A percentile compares a stretch with the other conserved stretches of the same genome.
These are phyloP conservation scores for Colletotrichum spinosum DNA, from an alignment of 2,329 filamentous ascomycete genomes.

Conservation along the genomic window DNA sequence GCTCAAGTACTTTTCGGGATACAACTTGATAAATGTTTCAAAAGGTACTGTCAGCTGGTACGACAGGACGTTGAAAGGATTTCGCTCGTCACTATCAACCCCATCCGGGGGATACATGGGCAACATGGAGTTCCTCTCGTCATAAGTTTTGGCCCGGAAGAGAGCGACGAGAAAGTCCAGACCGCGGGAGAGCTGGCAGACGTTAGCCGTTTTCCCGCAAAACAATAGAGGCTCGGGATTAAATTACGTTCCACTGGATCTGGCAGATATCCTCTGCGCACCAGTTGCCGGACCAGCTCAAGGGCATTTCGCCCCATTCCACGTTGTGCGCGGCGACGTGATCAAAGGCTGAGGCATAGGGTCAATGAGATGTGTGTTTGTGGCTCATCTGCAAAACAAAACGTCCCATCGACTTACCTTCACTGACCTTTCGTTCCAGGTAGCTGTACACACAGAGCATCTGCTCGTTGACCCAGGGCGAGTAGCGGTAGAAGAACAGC, in stretches of 20 bases:
- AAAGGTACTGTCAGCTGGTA: too few species aligned
- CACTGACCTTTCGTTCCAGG: background rate
- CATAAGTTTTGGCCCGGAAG: background rate
- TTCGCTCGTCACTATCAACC: too few species aligned
- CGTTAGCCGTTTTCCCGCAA: background rate
- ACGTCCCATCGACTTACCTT: background rate
- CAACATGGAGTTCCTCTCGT: background rate
- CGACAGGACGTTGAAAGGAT: too few species aligned
- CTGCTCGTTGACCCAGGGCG: constrained; percentile 17
- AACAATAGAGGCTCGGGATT: background rate
- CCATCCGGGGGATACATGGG: background rate
- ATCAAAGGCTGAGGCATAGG: background rate
- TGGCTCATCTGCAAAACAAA: background rate
- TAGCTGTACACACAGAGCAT: constrained; percentile 2
- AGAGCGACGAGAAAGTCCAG: background rate
- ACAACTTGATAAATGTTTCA: too few species aligned
- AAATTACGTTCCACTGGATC: background rate
- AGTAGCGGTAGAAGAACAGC: constrained; percentile 10
- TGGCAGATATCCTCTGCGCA: background rate
- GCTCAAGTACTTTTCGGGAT: too few species aligned
- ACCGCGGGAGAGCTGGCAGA: background rate
- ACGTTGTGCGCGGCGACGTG: constrained; percentile 21
- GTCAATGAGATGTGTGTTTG: background rate
- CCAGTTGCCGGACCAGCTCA: background rate
- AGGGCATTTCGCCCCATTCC: constrained; percentile 4